These are phyloP conservation scores for Gaultheria prostrata DNA, from an alignment of 148 eudicot genomes.

Conservation along the genomic window DNA sequence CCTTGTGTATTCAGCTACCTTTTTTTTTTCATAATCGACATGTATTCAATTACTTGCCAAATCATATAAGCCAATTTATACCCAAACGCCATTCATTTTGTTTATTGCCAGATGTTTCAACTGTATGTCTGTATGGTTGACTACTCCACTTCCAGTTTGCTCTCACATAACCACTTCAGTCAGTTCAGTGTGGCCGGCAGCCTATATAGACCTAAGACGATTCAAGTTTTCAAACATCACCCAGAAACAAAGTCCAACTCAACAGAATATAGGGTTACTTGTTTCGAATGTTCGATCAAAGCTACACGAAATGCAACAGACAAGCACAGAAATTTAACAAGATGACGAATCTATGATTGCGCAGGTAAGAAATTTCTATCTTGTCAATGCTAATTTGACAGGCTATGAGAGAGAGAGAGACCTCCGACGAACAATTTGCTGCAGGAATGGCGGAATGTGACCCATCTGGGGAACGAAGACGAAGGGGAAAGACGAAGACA, in stretches of 20 bases:
- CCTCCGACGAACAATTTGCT: constrained; percentile 56
- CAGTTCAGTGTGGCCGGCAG: not conserved
- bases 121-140: not conserved
- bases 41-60: too few species aligned
- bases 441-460: constrained; percentile 23
- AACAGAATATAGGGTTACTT: not conserved
- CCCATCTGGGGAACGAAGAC: constrained; percentile 22
- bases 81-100: not conserved
- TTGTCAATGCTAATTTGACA: too few species aligned
- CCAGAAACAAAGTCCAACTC: not conserved
- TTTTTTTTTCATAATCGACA: too few species aligned
- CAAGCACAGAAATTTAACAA: not conserved
- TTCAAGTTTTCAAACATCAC: not conserved
- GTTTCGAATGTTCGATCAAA: not conserved
- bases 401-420: not conserved
- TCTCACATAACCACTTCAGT: not conserved
- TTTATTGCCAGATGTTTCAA: not conserved
- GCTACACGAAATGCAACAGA: not conserved
- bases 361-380: not conserved
- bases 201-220: not conserved
- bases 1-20: not conserved
- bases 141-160: too few species aligned
- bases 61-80: not conserved
- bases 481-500: not conserved
- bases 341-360: not conserved